phyloP scores from a whole-genome alignment of 495 filamentous ascomycete species.

The Talaromyces liani region DNA sequence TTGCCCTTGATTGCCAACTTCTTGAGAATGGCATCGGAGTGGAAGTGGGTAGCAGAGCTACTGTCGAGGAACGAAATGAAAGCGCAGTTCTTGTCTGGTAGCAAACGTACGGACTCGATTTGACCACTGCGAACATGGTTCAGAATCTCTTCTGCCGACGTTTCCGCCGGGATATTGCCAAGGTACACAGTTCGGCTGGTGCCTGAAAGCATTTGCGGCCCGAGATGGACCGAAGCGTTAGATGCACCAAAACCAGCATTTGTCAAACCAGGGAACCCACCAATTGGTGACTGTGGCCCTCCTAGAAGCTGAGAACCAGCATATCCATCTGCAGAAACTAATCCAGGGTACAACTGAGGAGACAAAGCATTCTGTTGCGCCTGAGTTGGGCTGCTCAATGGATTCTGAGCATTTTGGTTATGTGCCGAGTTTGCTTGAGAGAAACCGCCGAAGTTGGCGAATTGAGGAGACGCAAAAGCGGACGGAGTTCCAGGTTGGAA shows the following conservation, averaged over 20 bases:
- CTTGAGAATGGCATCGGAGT: slow-evolving; percentile 98
- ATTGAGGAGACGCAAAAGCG: slow-evolving; percentile 84
- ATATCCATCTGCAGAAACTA: slow-evolving; percentile 70
- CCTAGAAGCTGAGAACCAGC: slow-evolving; percentile 65
- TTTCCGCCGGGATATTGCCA: slow-evolving; percentile 96
- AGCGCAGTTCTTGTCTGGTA: slow-evolving; percentile 98
- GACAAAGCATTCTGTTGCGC: slow-evolving; percentile 57
- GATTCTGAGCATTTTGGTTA: slow-evolving; percentile 47
- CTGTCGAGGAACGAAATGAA: slow-evolving; percentile 98
- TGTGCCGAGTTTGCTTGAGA: slow-evolving; percentile 58
- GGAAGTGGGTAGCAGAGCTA: slow-evolving; percentile 95
- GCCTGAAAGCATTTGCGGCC: slow-evolving; percentile 73
- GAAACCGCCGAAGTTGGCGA: slow-evolving; percentile 74
- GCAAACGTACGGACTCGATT: slow-evolving; percentile 92
- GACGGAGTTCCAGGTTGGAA: slow-evolving; percentile 93
- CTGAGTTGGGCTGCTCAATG: slow-evolving; percentile 53
- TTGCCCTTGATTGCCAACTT: slow-evolving; percentile 96
- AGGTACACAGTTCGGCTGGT: slow-evolving; percentile 96
- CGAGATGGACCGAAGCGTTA: slow-evolving; percentile 63
- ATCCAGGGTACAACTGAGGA: slow-evolving; percentile 66
- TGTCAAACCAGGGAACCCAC: slow-evolving; percentile 55
- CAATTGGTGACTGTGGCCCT: slow-evolving; percentile 80
- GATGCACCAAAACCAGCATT: slow-evolving; percentile 52
- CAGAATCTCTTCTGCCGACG: slow-evolving; percentile 95
- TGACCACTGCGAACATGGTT: slow-evolving; percentile 96